A percentile compares a stretch with the other conserved stretches of the same genome.
Conservation (phyloP, 371 early-diverging fungal species). For the Lichtheimia corymbifera region DNA sequence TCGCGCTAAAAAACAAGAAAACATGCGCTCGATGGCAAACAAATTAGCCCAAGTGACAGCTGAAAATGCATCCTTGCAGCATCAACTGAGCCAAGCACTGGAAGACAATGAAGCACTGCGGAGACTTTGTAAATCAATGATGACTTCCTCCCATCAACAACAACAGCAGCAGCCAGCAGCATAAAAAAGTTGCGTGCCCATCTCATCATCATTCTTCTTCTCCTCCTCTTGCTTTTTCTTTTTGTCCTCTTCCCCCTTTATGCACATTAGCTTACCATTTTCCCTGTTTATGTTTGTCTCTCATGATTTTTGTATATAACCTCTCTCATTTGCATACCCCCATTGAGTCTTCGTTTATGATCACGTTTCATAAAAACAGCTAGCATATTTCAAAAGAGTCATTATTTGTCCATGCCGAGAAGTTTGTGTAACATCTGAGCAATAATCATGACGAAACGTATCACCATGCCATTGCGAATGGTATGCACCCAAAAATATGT, state of each 20-base stretch:
- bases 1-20: conserved; percentile 53
- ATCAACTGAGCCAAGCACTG: conserved; percentile 34
- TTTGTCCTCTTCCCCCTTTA: not conserved
- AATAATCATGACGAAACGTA: too few species aligned
- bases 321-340: too few species aligned
- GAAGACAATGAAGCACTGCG: conserved; percentile 43
- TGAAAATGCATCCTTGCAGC: conserved; percentile 34
- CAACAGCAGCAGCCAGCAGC: too few species aligned
- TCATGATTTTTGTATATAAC: not conserved
- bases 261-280: not conserved
- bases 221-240: not conserved
- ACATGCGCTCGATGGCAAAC: conserved; percentile 42
- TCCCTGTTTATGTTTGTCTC: not conserved
- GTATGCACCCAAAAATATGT: too few species aligned
- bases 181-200: not conserved
- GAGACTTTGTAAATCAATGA: conserved; percentile 27
- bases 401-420: too few species aligned
- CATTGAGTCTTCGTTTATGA: too few species aligned
- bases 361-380: too few species aligned
- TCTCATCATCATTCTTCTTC: not conserved
- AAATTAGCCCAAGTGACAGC: conserved; percentile 36
- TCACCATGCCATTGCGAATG: too few species aligned
- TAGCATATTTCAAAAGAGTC: too few species aligned
- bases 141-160: conserved; percentile 4
- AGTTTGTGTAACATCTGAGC: too few species aligned